These are phyloP conservation scores for Pseudocercospora crystallina DNA, from an alignment of 2,329 filamentous ascomycete genomes.

Conservation along the genomic window DNA sequence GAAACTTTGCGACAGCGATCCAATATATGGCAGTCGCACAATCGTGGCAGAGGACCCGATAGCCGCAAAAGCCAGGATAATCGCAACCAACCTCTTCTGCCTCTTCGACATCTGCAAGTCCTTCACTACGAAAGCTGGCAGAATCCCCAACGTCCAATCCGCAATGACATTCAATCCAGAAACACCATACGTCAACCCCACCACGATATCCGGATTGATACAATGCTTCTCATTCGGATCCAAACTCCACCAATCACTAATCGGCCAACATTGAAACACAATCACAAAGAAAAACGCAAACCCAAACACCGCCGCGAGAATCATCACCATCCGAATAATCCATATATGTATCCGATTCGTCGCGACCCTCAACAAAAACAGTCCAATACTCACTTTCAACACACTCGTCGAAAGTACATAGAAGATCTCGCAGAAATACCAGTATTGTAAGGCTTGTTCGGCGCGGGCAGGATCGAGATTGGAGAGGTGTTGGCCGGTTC, in stretches of 20 bases:
- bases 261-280: constrained; percentile 55
- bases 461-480: constrained; percentile 31
- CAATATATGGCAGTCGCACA: constrained; percentile 47
- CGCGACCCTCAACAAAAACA: constrained; percentile 56
- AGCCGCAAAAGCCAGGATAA: constrained; percentile 42
- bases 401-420: constrained; percentile 52
- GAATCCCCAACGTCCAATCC: constrained; percentile 42
- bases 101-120: constrained; percentile 41
- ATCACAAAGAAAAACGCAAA: constrained; percentile 53
- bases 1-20: constrained; percentile 38
- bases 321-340: constrained; percentile 50
- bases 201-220: constrained; percentile 47
- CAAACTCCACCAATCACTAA: constrained; percentile 53
- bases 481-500: constrained; percentile 40
- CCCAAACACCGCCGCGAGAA: constrained; percentile 47
- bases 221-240: constrained; percentile 43
- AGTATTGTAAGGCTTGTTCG: constrained; percentile 39
- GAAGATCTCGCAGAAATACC: constrained; percentile 58
- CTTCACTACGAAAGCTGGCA: constrained; percentile 45
- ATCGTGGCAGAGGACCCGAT: constrained; percentile 54
- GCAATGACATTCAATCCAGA: constrained; percentile 41
- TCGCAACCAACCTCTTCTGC: constrained; percentile 40
- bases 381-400: constrained; percentile 53
- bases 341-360: constrained; percentile 46
- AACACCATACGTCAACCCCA: constrained; percentile 39